Evolutionary conservation across 177 flowering plant genomes (phyloP).

Genomic region (Vitis hybrid): DNA sequence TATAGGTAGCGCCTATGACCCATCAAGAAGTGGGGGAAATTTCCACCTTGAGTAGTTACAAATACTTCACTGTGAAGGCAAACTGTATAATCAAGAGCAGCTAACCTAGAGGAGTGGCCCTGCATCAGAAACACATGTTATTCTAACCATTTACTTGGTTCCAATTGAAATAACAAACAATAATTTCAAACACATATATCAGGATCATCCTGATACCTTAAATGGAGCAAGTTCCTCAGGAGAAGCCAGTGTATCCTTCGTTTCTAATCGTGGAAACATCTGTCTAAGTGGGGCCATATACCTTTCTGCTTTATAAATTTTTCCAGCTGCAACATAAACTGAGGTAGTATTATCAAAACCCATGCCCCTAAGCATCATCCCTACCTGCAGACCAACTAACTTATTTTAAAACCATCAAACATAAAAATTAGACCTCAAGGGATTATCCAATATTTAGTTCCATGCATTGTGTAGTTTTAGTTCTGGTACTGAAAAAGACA

Average conservation of each 20-base stretch:
- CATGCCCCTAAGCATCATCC: conserved; percentile 99
- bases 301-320: conserved; percentile 77
- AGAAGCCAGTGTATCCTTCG: conserved; percentile 80
- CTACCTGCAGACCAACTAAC: conserved; percentile 54
- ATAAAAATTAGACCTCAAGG: neutral
- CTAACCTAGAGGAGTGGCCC: conserved; percentile 93
- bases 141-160: conserved; percentile 3
- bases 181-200: neutral
- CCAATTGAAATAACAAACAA: neutral
- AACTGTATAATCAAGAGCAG: conserved; percentile 93
- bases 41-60: conserved; percentile 98
- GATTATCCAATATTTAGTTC: neutral
- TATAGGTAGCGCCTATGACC: conserved; percentile 86
- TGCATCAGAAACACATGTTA: conserved; percentile 32
- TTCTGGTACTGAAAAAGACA: neutral
- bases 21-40: conserved; percentile 96
- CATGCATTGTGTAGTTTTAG: neutral
- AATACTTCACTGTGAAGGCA: conserved; percentile 95
- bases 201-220: conserved; percentile 40
- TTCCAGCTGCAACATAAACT: conserved; percentile 88
- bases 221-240: conserved; percentile 84
- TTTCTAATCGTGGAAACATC: conserved; percentile 82
- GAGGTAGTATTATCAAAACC: conserved; percentile 89
- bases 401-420: neutral
- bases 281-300: conserved; percentile 87